A percentile compares a stretch with the other conserved stretches of the same genome.
Evolutionary conservation across 768 basidiomycete genomes (phyloP).

Genomic region (Suillus subluteus): DNA sequence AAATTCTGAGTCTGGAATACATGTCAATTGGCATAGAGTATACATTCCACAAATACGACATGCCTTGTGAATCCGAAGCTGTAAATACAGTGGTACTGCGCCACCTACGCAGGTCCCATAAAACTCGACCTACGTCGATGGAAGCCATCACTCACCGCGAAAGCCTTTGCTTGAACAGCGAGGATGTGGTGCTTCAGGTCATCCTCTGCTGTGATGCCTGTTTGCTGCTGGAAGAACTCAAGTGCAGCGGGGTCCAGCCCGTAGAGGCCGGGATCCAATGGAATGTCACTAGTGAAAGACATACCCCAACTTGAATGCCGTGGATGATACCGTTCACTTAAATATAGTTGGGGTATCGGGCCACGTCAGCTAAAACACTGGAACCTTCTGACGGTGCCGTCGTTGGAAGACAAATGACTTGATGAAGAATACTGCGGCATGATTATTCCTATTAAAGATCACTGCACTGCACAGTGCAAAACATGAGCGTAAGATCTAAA

Average conservation of each 20-base stretch:
- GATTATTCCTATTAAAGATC: background rate
- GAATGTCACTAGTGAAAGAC: background rate
- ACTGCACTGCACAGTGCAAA: background rate
- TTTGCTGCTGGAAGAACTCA: slow-evolving; percentile 33
- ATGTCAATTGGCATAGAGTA: slow-evolving; percentile 1
- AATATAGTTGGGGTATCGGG: background rate
- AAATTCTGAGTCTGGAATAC: slow-evolving; percentile 24
- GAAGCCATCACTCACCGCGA: slow-evolving; percentile 26
- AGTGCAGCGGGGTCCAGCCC: slow-evolving; percentile 14
- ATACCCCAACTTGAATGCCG: background rate
- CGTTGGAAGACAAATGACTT: background rate
- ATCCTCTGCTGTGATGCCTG: slow-evolving; percentile 34
- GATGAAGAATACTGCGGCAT: background rate
- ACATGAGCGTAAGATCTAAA: too few relatives aligned
- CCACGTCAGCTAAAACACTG: background rate
- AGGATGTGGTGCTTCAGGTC: slow-evolving; percentile 37
- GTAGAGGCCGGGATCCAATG: slow-evolving; percentile 22
- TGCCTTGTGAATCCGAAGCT: slow-evolving; percentile 24
- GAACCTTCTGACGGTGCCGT: slow-evolving; percentile 6
- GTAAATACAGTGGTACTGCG: slow-evolving; percentile 29
- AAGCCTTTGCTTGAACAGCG: slow-evolving; percentile 37
- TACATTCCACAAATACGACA: background rate
- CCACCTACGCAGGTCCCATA: slow-evolving; percentile 18
- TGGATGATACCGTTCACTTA: background rate
- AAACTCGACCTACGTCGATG: background rate